Evolutionary conservation across 352 stramenopile species (phyloP), one percentile per base, ranked within the genome.

Genomic region (Poterioochromonas sp.): DNA sequence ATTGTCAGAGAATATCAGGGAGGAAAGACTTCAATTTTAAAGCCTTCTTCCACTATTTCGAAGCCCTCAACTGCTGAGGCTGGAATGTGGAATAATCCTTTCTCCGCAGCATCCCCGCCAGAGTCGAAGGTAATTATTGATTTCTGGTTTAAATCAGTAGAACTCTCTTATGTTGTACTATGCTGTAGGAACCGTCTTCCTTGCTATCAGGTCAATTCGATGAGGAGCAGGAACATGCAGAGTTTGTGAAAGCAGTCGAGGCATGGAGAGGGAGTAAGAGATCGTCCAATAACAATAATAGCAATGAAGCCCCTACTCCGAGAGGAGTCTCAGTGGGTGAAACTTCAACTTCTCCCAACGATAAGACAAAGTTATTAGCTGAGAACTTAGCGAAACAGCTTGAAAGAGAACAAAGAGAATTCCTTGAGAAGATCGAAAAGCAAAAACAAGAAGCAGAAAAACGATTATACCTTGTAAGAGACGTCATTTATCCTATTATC

Each of bases 171-270:
- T 35, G 26, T 11, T 68, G 26, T 40, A 68, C 5, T 68, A 5
- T 5, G 11, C 58, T 20, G 34, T 34, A 37, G 8, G 5, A 68
- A 37, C 5, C 11, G 58, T 40, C 26, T 35, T 35, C 1, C 22
- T 37, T 5, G 12, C 62, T 74, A 1, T 5, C 11, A 12, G 40
- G 2, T 37, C 20, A 39, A 43, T 43, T 78, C 34, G 71, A 78
- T 69, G 71, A 78, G 47, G 49, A 65, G 29, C 18, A 40, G 12
- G 71, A 78, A 29, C 71, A 69, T 34, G 41, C 41, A 29, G 71
- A 78, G 51, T 78, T 78, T 68, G 32, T 41, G 34, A 65, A 63
- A 53, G 71, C 71, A 26, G 71, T 78, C 5, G 71, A 78, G n/a
- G 71, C 44, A 11, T 78, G 71, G 71, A 12, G 71, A 8, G 71